Conservation (phyloP, 2,329 filamentous ascomycete species). For the Neofusicoccum parvum region DNA sequence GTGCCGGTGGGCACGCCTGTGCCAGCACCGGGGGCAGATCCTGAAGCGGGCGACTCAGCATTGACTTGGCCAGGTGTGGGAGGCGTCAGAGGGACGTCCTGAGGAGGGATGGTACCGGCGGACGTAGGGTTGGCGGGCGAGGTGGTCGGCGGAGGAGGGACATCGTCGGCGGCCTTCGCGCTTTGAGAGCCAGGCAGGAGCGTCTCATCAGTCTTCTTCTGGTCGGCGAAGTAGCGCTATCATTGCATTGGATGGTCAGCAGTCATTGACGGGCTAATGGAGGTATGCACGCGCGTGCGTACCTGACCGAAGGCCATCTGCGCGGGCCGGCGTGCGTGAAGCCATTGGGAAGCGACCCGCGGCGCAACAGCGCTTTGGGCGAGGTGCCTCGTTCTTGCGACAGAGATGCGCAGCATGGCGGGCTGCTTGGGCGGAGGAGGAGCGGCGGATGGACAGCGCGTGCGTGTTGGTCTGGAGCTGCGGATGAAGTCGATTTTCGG, state of each 20-base stretch:
- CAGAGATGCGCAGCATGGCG: constrained; percentile 59
- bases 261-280: constrained; percentile 49
- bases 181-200: constrained; percentile 31
- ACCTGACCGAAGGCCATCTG: constrained; percentile 21
- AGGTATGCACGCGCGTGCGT: constrained; percentile 33
- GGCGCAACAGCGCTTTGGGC: constrained; percentile 43
- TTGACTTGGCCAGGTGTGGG: constrained; percentile 45
- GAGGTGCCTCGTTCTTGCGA: constrained; percentile 50
- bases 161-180: constrained; percentile 25
- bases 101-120: constrained; percentile 51
- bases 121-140: constrained; percentile 48
- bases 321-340: constrained; percentile 36
- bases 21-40: constrained; percentile 23
- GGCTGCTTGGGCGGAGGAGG: constrained; percentile 37
- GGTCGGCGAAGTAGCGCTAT: constrained; percentile 56
- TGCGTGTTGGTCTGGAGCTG: constrained; percentile 10
- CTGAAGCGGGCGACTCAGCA: constrained; percentile 37
- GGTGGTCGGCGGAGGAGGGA: constrained; percentile 35
- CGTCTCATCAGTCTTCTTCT: constrained; percentile 45
- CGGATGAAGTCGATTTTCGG: constrained; percentile 22
- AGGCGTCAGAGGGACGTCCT: constrained; percentile 51
- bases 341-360: constrained; percentile 47
- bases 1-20: constrained; percentile 45
- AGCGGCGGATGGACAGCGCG: constrained; percentile 20
- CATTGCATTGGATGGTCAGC: constrained; percentile 29